Base-by-base conservation (phyloP, 75 land plant genomes). In the Pseudotsuga menziesii region DNA sequence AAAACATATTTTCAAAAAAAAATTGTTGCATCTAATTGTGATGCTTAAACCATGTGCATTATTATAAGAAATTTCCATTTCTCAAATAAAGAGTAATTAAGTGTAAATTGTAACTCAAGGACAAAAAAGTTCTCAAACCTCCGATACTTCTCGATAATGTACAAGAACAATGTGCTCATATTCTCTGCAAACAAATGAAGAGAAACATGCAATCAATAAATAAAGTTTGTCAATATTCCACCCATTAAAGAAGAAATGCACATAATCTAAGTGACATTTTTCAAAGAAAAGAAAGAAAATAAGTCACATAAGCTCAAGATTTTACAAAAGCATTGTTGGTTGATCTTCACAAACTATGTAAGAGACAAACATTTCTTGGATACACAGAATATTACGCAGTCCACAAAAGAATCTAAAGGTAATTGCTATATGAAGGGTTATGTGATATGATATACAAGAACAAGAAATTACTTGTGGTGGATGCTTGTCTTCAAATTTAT, bases 151-250 rank as follows among this genome's bases (percentile, higher is more conserved):
- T 62, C 94, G 89, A 80, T 93, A 93, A 78, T 93, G 96, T 60
- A 93, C 96, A 76, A 93, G 92, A 56, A 93, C 96, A 61, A 93
- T 91, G 76, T 88, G 90, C 75, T 93, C 96, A 61, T 82, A 66
- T 11, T 79, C 71, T 88, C 96, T 93, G 81, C 77, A 85, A n/a
- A 67, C 27, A 54, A 58, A 27, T 32, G 17, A 15, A 63, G 16
- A 69, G 15, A 41, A 36, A 22, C 72, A 69, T 5, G 15, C 7
- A 69, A 69, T 41, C 48, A 69, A 69, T 39, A 69, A 69, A 69
- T 0, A 12, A 41, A 41, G 72, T 69, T 41, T 15, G 35, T 39
- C n/a, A 41, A 35, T 44, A 69, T 69, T 8, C 23, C 72, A 8
- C 25, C 54, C 11, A 69, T 41, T 64, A 7, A 52, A 71, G 15